These are phyloP conservation scores for Euphrasia confusa DNA, from an alignment of 257 asterid genomes.

Conservation along the genomic window DNA sequence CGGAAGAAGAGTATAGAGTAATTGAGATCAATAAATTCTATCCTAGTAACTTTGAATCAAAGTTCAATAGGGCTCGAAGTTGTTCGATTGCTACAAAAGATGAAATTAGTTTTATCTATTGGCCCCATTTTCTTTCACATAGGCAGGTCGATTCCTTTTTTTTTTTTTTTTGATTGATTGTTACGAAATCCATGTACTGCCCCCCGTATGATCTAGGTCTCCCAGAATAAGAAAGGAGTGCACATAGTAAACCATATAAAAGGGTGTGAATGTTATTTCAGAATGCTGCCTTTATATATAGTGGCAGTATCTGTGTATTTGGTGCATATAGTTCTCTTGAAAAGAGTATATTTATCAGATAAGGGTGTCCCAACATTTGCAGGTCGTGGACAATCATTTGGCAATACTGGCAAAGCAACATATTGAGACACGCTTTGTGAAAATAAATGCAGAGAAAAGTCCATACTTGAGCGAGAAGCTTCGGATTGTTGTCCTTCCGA, in stretches of 20 bases:
- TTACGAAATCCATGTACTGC: no score
- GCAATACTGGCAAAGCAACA: constrained; percentile 83
- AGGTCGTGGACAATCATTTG: constrained; percentile 96
- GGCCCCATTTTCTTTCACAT: no score
- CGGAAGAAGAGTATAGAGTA: background rate
- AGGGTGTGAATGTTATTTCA: background rate
- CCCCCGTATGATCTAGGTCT: no score
- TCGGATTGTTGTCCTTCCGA: constrained; percentile 82
- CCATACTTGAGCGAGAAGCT: constrained; percentile 85
- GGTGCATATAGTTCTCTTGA: background rate
- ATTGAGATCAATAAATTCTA: constrained; percentile 3
- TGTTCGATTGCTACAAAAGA: background rate
- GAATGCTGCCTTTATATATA: background rate
- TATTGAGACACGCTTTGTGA: constrained; percentile 85
- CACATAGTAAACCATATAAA: background rate
- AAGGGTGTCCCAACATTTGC: constrained; percentile 20
- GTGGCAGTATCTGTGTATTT: background rate
- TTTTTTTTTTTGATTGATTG: no score
- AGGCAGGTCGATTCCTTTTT: no score
- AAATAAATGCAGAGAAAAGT: constrained; percentile 94
- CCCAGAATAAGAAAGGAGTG: no score
- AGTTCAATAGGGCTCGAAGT: background rate
- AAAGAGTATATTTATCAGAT: no score
- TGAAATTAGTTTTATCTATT: no score
- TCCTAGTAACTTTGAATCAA: background rate